These are phyloP conservation scores for Aspergillus ochraceus DNA, from an alignment of 2,329 filamentous ascomycete genomes.

Conservation along the genomic window DNA sequence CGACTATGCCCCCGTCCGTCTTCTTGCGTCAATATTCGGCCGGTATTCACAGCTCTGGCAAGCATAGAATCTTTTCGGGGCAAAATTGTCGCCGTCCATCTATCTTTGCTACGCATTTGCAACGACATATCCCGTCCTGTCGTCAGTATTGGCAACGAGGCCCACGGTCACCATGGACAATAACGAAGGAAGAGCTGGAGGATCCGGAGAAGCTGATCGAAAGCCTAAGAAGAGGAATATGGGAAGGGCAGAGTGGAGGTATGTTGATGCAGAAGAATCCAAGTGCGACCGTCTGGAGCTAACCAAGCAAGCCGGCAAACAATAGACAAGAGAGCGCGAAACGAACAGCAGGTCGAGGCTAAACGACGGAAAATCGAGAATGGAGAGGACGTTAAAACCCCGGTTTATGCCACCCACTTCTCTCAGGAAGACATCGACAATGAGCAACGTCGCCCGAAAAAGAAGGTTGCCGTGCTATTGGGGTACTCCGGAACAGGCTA, in stretches of 20 bases:
- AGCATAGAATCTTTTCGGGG: background rate
- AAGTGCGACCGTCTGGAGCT: conserved; percentile 30
- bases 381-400: conserved; percentile 39
- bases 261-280: conserved; percentile 29
- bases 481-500: conserved; percentile 97
- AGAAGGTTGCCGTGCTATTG: conserved; percentile 93
- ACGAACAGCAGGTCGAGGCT: conserved; percentile 51
- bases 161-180: conserved; percentile 30
- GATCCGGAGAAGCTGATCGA: conserved; percentile 33
- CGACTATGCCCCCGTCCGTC: conserved; percentile 4
- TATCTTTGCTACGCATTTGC: background rate
- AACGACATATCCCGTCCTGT: background rate
- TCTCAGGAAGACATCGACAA: conserved; percentile 80
- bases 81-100: background rate
- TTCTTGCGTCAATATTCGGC: conserved; percentile 3
- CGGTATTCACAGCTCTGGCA: conserved; percentile 1
- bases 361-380: conserved; percentile 58
- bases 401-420: conserved; percentile 60
- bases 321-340: conserved; percentile 54
- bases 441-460: conserved; percentile 85
- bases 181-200: conserved; percentile 33
- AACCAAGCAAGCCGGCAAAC: conserved; percentile 55
- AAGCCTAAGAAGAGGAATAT: conserved; percentile 64
- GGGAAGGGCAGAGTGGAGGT: conserved; percentile 67
- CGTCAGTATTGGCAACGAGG: background rate